Percentiles rank a stretch among this genome's conserved stretches.
Evolutionary conservation across 768 basidiomycete genomes (phyloP).

Genomic region (Suillus hirtellus): DNA sequence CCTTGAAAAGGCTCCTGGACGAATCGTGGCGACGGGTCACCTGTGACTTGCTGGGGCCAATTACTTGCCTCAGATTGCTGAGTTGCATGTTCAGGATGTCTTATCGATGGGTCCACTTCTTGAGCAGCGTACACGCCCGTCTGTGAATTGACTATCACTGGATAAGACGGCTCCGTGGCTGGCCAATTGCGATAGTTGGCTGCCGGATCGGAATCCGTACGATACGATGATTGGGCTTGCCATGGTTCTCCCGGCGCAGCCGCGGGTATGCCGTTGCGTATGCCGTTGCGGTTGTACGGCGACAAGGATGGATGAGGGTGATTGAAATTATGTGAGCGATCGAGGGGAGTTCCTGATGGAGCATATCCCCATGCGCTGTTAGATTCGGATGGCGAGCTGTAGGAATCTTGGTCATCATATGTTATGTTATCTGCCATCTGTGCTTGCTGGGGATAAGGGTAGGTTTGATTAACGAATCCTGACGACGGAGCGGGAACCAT

Average conservation of each 20-base stretch:
- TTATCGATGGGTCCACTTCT: constrained; percentile 43
- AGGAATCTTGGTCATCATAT: constrained; percentile 45
- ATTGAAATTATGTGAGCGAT: constrained; percentile 42
- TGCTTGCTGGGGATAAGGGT: constrained; percentile 43
- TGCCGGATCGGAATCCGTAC: constrained; percentile 27
- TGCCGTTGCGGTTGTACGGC: constrained; percentile 44
- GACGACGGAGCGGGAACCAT: constrained; percentile 39
- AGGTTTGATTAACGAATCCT: constrained; percentile 43
- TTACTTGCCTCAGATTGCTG: constrained; percentile 37
- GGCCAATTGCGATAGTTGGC: constrained; percentile 55
- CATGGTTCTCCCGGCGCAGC: constrained; percentile 22
- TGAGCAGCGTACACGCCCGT: constrained; percentile 26
- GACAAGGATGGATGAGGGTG: constrained; percentile 51
- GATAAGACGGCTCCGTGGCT: constrained; percentile 39
- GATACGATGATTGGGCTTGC: constrained; percentile 27
- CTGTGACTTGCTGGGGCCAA: constrained; percentile 25
- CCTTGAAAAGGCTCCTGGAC: constrained; percentile 27
- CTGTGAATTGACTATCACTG: constrained; percentile 29
- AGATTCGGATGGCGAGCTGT: constrained; percentile 43
- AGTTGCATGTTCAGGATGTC: constrained; percentile 31
- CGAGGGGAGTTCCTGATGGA: constrained; percentile 31
- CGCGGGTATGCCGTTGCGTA: constrained; percentile 23
- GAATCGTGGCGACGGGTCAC: constrained; percentile 20
- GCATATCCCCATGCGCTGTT: constrained; percentile 59
- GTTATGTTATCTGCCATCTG: constrained; percentile 41